Evolutionary conservation across 768 basidiomycete genomes (phyloP).

Genomic region (Boletus rubescentipes): DNA sequence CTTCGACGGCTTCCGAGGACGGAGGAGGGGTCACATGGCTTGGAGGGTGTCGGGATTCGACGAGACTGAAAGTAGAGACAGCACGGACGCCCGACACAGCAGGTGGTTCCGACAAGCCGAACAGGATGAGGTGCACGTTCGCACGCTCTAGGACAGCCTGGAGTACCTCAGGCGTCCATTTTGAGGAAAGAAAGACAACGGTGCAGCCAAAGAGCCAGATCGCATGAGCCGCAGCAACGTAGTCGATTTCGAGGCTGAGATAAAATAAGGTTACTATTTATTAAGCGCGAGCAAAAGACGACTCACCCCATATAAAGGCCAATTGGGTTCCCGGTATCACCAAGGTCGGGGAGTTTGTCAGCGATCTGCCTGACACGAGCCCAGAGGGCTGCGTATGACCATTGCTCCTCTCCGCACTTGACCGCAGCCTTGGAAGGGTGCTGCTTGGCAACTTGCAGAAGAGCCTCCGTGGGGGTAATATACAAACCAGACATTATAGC

Average conservation of each 20-base stretch:
- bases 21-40: constrained; percentile 13
- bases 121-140: constrained; percentile 22
- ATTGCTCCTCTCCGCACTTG: constrained; percentile 18
- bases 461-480: constrained; percentile 31
- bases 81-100: constrained; percentile 6
- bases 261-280: background rate
- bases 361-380: constrained; percentile 28
- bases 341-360: constrained; percentile 18
- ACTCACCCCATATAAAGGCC: constrained; percentile 30
- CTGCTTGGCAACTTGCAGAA: constrained; percentile 29
- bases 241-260: constrained; percentile 30
- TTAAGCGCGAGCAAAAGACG: background rate
- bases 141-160: constrained; percentile 23
- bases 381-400: constrained; percentile 35
- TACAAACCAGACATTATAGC: constrained; percentile 14
- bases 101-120: constrained; percentile 17
- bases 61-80: constrained; percentile 21
- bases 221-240: constrained; percentile 30
- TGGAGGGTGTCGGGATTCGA: constrained; percentile 8
- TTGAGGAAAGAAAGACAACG: constrained; percentile 30
- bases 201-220: constrained; percentile 29
- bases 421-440: constrained; percentile 26
- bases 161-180: constrained; percentile 31
- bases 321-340: constrained; percentile 17
- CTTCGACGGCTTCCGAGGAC: constrained; percentile 17